A percentile compares a stretch with the other conserved stretches of the same genome.
phyloP scores from a whole-genome alignment of 768 basidiomycete genomes.

The Pisolithus orientalis region DNA sequence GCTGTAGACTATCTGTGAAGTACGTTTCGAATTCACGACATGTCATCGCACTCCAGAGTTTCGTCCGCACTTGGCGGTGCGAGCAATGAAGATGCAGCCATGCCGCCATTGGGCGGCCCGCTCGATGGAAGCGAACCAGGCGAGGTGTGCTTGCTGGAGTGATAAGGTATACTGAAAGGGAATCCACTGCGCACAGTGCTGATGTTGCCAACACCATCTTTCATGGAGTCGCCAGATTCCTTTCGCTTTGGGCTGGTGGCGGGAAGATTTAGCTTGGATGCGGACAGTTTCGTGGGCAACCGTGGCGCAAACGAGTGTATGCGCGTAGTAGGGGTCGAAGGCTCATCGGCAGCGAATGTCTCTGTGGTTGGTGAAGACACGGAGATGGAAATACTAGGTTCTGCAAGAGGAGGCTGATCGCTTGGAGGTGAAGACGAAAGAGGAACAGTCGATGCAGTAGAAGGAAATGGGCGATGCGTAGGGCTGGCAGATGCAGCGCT shows the following conservation, averaged over 20 bases:
- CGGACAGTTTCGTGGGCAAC: conserved; percentile 60
- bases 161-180: conserved; percentile 23
- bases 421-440: conserved; percentile 23
- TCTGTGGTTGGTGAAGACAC: conserved; percentile 40
- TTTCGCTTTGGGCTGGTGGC: conserved; percentile 55
- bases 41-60: conserved; percentile 27
- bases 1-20: conserved; percentile 75
- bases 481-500: conserved; percentile 23
- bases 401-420: conserved; percentile 12
- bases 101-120: conserved; percentile 18
- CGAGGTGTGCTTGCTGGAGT: conserved; percentile 23
- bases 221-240: conserved; percentile 34
- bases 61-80: conserved; percentile 47
- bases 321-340: conserved; percentile 49
- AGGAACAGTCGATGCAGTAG: conserved; percentile 14
- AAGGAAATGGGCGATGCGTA: conserved; percentile 40
- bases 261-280: conserved; percentile 39
- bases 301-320: conserved; percentile 70
- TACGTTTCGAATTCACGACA: conserved; percentile 43
- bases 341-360: conserved; percentile 27
- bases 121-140: conserved; percentile 10
- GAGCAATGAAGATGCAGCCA: conserved; percentile 42
- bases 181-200: conserved; percentile 21
- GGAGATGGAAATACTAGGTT: conserved; percentile 40
- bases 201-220: conserved; percentile 18